phyloP scores from a whole-genome alignment of 768 basidiomycete species.

The Chalciporus sphaerocephalus region DNA sequence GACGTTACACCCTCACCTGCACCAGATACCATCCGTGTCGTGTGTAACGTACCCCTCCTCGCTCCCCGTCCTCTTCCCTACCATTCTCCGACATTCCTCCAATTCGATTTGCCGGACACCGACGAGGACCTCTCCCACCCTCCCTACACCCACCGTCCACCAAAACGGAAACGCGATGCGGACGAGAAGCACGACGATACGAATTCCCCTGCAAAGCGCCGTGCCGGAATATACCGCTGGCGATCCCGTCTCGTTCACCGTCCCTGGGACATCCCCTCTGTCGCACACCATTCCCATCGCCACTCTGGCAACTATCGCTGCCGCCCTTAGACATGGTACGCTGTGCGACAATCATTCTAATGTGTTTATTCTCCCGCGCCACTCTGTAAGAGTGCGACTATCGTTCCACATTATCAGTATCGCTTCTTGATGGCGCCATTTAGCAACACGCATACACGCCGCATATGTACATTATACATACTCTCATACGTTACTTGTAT shows the following conservation, averaged over 20 bases:
- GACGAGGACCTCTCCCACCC: conserved; percentile 69
- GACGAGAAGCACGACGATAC: conserved; percentile 16
- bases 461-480: conserved; percentile 27
- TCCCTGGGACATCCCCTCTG: conserved; percentile 6
- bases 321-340: conserved; percentile 9
- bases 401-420: conserved; percentile 5
- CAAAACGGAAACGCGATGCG: conserved; percentile 49
- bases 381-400: conserved; percentile 3
- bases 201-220: conserved; percentile 24
- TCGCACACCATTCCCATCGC: conserved; percentile 7
- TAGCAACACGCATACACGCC: conserved; percentile 14
- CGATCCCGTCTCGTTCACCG: conserved; percentile 15
- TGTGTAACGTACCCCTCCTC: conserved; percentile 64
- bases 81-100: conserved; percentile 64
- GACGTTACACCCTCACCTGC: conserved; percentile 25
- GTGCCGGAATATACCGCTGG: conserved; percentile 14
- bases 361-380: conserved; percentile 1
- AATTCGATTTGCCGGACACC: conserved; percentile 62
- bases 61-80: conserved; percentile 67
- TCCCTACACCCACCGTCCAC: conserved; percentile 53
- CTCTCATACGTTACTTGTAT: conserved; percentile 22
- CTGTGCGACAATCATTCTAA: conserved; percentile 3
- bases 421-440: conserved; percentile 6
- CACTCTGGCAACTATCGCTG: conserved; percentile 16
- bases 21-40: conserved; percentile 40